Evolutionary conservation across 2,329 filamentous ascomycete species (phyloP).

Genomic region (Dactylonectria macrodidyma): DNA sequence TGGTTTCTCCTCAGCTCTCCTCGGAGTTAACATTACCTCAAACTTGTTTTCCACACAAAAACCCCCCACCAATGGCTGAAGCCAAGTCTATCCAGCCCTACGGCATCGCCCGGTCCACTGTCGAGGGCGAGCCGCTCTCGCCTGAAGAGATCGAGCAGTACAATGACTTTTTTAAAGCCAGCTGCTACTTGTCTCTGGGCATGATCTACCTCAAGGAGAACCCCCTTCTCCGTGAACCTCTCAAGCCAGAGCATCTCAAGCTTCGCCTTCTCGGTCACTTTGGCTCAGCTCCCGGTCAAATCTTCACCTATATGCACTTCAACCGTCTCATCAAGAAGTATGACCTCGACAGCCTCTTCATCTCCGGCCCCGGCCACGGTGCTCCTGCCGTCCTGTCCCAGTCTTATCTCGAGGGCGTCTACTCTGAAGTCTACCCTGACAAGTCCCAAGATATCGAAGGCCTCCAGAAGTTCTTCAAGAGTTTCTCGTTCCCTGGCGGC

Average conservation of each 20-base stretch:
- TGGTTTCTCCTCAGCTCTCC: slow-evolving; percentile 43
- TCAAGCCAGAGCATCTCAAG: slow-evolving; percentile 81
- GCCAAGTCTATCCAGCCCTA: slow-evolving; percentile 74
- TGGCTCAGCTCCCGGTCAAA: slow-evolving; percentile 85
- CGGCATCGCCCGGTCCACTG: slow-evolving; percentile 75
- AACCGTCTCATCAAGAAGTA: slow-evolving; percentile 88
- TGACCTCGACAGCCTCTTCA: slow-evolving; percentile 79
- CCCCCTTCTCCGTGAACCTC: slow-evolving; percentile 78
- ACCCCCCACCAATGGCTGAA: slow-evolving; percentile 54
- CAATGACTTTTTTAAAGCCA: slow-evolving; percentile 82
- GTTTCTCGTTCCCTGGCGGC: slow-evolving; percentile 86
- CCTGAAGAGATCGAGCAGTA: slow-evolving; percentile 77
- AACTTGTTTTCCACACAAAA: slow-evolving; percentile 27
- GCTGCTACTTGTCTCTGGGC: slow-evolving; percentile 81
- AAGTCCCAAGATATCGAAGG: slow-evolving; percentile 79
- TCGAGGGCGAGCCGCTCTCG: slow-evolving; percentile 73
- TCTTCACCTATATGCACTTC: slow-evolving; percentile 87
- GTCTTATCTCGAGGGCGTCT: slow-evolving; percentile 83
- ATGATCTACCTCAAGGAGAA: slow-evolving; percentile 87
- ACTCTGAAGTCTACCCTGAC: slow-evolving; percentile 83
- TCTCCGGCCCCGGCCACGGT: slow-evolving; percentile 84
- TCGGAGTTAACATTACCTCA: slow-evolving; percentile 40
- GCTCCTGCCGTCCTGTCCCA: slow-evolving; percentile 83
- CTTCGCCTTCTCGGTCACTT: slow-evolving; percentile 82
- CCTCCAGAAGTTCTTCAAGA: slow-evolving; percentile 84